These are phyloP conservation scores for Cladorrhinum samala DNA, from an alignment of 495 filamentous ascomycete genomes.

Conservation along the genomic window DNA sequence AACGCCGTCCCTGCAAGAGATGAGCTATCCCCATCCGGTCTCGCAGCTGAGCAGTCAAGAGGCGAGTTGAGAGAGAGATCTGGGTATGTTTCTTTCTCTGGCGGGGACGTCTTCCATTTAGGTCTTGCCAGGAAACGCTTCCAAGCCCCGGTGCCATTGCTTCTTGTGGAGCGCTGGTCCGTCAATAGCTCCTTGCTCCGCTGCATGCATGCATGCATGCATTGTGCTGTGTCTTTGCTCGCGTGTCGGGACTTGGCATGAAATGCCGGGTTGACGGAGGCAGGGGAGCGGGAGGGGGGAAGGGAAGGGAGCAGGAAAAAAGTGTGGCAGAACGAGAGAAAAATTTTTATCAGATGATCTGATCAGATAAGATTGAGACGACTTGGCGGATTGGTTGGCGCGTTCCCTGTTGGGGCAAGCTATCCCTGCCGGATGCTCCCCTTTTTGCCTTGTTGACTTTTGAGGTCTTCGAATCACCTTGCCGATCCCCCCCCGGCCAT, in stretches of 20 bases:
- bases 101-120: no score
- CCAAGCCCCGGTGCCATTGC: no score
- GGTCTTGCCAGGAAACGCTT: no score
- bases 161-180: neutral
- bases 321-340: neutral
- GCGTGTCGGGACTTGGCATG: neutral
- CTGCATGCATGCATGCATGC: neutral
- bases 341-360: constrained; percentile 18
- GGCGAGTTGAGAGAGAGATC: no score
- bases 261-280: neutral
- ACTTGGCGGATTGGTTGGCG: neutral
- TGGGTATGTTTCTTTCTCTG: no score
- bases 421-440: neutral
- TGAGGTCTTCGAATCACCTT: neutral
- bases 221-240: neutral
- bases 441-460: neutral
- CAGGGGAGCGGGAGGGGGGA: neutral
- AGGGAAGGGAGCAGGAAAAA: neutral
- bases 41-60: neutral
- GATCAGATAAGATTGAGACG: constrained; percentile 17
- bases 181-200: neutral
- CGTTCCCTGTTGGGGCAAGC: neutral
- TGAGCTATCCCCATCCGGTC: neutral
- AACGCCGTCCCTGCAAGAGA: neutral
- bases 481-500: neutral